Evolutionary conservation across 2,329 filamentous ascomycete genomes (phyloP), one percentile per base, ranked within the genome.

Genomic region (Coniella vitis): DNA sequence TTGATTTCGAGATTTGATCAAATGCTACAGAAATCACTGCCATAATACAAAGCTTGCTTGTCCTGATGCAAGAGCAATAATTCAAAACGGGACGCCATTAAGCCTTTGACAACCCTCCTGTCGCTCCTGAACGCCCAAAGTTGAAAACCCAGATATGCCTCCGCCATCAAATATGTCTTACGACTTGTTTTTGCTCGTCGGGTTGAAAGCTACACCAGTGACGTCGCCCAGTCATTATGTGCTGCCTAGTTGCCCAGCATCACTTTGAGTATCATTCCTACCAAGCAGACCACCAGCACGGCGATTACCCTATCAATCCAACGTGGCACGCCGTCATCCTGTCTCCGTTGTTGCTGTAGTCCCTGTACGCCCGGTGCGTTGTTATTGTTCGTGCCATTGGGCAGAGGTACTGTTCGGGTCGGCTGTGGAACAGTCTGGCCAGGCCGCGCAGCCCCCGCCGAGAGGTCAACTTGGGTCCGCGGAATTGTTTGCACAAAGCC

Each of bases 241-340:
- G 21, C 21, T 31, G 14, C 21, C 40, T 31, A 47, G 19, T 47
- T 40, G 13, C 31, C 49, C 22, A 60, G n/a, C 14, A 78, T 56
- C 22, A 81, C 69, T 59, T 79, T 83, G 49, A 79, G 52, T 19
- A 95, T 69, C 71, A 95, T 79, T 19, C 87, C 79, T 3, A 83
- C 69, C 17, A 95, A 69, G 21, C 86, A 72, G 13, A 87, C 74
- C 0, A 87, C 71, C 16, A 95, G 67, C 7, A 80, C 84, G 19
- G 84, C 79, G 56, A 95, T 95, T 34, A 84, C 78, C 54, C 87
- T 80, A 65, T 95, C 90, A 16, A 95, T 73, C 86, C 88, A 95
- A 12, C 81, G 68, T 2, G 83, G 78, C 14, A 87, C 76, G 2
- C 71, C 78, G 22, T 78, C 73, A 45, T 72, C 52, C 37, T 38